Evolutionary conservation across 78 protist species (phyloP), one percentile per base, ranked within the genome.

Genomic region (Chrysochromulina tobinii): DNA sequence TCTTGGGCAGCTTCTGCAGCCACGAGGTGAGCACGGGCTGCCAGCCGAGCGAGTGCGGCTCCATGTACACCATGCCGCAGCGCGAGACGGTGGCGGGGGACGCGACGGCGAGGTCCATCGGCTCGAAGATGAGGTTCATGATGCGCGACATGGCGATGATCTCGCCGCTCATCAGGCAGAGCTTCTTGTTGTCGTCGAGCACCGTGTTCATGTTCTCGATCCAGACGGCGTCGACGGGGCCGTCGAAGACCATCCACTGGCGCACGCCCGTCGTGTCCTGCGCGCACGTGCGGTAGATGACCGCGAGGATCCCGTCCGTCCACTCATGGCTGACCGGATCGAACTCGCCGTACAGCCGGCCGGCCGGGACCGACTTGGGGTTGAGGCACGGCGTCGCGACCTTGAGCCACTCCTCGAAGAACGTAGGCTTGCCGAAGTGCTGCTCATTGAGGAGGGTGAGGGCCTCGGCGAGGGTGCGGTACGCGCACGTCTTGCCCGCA

Each of bases 141-240:
- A n/a, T 1, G 18, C 89, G 94, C 51, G 94, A 61, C 83, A 97
- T 91, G 7, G 68, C 17, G 87, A 97, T 96, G 87, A 94, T 96
- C 89, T 95, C 98, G 64, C 98, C 98, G 7, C 89, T 68, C 59
- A 94, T 68, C 20, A 97, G 95, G 88, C 97, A 95, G 67, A 97
- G 96, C 96, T 96, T 96, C 95, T 97, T 97, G 95, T 94, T 95
- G 86, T 97, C 99, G 83, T 97, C 98, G 54, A 97, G 94, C 53
- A 97, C 96, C 3, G 98, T 95, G 95, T 97, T 97, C 97, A 97
- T 96, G 92, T 91, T 84, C 94, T 97, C 99, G 86, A 97, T 95
- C 99, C 99, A 97, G 23, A 94, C 59, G 20, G 98, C 97, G 86
- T 97, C 98, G 68, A 97, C 98, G 0, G 97, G 97, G 3, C 98